These are phyloP conservation scores for Phellinidium pouzarii DNA, from an alignment of 1,284 basidiomycete genomes.

Conservation along the genomic window DNA sequence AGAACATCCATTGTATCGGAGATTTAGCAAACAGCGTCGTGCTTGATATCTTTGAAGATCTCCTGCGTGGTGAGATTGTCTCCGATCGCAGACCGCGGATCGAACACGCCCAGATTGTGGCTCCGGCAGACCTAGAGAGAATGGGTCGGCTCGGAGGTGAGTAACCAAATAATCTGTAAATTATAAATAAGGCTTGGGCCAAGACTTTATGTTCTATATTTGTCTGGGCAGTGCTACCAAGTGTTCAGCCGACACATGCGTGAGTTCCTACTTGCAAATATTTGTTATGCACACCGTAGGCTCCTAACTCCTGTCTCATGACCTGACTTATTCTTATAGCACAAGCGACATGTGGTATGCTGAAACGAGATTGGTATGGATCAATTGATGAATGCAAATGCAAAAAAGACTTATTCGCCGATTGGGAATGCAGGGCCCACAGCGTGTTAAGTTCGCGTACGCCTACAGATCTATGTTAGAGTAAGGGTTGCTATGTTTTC, in stretches of 20 bases:
- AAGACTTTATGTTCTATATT: background rate
- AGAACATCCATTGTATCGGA: conserved; percentile 91
- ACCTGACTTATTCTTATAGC: conserved; percentile 29
- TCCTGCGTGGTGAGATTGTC: conserved; percentile 27
- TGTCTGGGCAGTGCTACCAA: conserved; percentile 36
- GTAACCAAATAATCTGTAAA: conserved; percentile 17
- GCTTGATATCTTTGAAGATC: conserved; percentile 70
- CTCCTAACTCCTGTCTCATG: background rate
- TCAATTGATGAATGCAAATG: background rate
- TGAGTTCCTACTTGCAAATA: conserved; percentile 32
- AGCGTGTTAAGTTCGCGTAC: conserved; percentile 81
- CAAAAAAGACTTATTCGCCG: background rate
- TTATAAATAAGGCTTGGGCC: too few relatives aligned
- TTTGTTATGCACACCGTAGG: background rate
- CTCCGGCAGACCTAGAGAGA: conserved; percentile 34
- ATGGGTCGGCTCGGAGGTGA: conserved; percentile 38
- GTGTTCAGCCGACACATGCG: conserved; percentile 64
- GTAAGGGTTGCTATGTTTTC: conserved; percentile 35
- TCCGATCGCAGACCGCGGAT: conserved; percentile 33
- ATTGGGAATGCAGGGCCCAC: conserved; percentile 50
- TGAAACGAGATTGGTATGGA: conserved; percentile 60
- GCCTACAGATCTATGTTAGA: conserved; percentile 75
- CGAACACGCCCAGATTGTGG: conserved; percentile 50
- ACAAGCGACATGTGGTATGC: conserved; percentile 92
- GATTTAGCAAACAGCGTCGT: conserved; percentile 82